Base-by-base conservation (phyloP, 305 asterid species). In the Stenogyne calaminthoides region DNA sequence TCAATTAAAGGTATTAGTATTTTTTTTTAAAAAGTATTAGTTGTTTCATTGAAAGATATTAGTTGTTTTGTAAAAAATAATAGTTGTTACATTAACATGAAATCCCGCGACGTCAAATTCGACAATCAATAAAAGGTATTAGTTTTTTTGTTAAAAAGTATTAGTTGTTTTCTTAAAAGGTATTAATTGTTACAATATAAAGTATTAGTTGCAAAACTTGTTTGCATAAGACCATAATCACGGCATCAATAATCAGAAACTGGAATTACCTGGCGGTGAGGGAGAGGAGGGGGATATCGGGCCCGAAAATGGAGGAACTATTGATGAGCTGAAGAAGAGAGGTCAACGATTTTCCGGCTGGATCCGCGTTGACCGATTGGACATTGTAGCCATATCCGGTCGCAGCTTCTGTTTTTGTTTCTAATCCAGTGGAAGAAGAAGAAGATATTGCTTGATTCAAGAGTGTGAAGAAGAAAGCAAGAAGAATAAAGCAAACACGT, bases 251-350 rank as follows among this genome's bases (percentile, higher is more conserved):
- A n/a, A n/a, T n/a, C n/a, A n/a, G n/a, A n/a, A n/a, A n/a, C n/a
- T n/a, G 34, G 0, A 1, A 25, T 79, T 75, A 88, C 96, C 93
- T 82, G 72, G 89, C 96, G 1, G 84, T 73, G 83, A 89, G 87
- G 6, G 80, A 74, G 64, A 89, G 88, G 51, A 57, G 77, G 0
- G 80, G 81, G 76, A 89, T 54, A 70, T 89, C 91, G 5, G 88
- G 83, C n/a, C 96, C 91, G 69, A 27, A 84, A 36, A 82, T 84
- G 22, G 89, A 73, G 6, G 91, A 84, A 10, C 12, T 71, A 1
- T 70, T 4, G 60, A 76, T 55, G 47, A 80, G 80, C 80, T 63
- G 80, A 62, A 76, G 82, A n/a, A n/a, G 73, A 67, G 81, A 81
- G 4, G 56, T 74, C 74, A 82, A 70, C 18, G 80, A 73, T 22